Evolutionary conservation across 2,329 filamentous ascomycete species (phyloP).

Genomic region (Aureobasidium mangrovei): DNA sequence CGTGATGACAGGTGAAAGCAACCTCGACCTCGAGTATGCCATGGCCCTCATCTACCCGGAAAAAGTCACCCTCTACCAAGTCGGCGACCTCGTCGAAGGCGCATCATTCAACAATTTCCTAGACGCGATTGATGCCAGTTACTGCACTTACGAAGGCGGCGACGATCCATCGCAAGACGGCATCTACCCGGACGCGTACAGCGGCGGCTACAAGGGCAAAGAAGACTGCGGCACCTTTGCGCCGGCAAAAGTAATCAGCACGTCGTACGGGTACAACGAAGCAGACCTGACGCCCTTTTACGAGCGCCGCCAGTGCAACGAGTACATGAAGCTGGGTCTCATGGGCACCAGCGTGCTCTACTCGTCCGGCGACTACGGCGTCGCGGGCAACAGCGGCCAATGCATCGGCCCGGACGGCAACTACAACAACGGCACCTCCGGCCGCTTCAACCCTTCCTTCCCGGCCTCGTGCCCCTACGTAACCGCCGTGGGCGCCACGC

Average conservation of each 20-base stretch:
- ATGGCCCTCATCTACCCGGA: constrained; percentile 48
- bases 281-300: constrained; percentile 42
- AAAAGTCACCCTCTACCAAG: constrained; percentile 41
- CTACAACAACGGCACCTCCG: constrained; percentile 21
- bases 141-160: constrained; percentile 35
- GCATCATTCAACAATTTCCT: constrained; percentile 32
- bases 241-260: constrained; percentile 46
- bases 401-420: constrained; percentile 35
- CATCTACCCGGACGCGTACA: constrained; percentile 28
- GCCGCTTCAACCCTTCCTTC: constrained; percentile 40
- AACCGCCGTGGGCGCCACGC: constrained; percentile 45
- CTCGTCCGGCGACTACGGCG: constrained; percentile 41
- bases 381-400: constrained; percentile 24
- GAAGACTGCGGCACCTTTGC: constrained; percentile 38
- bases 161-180: constrained; percentile 32
- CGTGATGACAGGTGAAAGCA: constrained; percentile 35
- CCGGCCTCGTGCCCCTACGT: constrained; percentile 42
- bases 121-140: constrained; percentile 40
- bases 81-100: constrained; percentile 32
- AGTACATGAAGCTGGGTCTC: constrained; percentile 50
- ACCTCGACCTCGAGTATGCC: constrained; percentile 48
- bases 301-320: constrained; percentile 44
- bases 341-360: constrained; percentile 44
- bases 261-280: constrained; percentile 48
- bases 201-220: constrained; percentile 31